Evolutionary conservation across 345 rosid species (phyloP).

Genomic region (Hibiscus trionum): DNA sequence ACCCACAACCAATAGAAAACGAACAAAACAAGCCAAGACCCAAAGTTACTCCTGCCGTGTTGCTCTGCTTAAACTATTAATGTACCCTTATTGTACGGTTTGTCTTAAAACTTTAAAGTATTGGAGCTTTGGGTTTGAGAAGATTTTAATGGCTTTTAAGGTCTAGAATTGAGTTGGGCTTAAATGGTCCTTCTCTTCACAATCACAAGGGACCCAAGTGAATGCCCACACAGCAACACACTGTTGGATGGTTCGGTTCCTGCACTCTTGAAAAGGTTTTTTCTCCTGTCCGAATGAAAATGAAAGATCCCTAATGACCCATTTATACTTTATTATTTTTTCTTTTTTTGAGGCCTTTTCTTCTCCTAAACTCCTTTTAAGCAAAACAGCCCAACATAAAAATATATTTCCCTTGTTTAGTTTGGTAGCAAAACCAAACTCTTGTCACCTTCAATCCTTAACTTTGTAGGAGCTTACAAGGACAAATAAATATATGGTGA

Average conservation of each 20-base stretch:
- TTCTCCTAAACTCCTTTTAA: neutral
- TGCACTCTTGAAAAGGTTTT: neutral
- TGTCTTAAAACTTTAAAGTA: neutral
- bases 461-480: neutral
- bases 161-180: conserved; percentile 2
- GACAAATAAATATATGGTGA: neutral
- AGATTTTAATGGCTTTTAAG: neutral
- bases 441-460: neutral
- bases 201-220: neutral
- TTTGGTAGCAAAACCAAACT: neutral
- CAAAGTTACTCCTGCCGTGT: neutral
- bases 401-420: neutral
- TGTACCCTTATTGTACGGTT: neutral
- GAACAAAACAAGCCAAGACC: neutral
- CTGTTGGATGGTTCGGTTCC: neutral
- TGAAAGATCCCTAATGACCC: conserved; percentile 3
- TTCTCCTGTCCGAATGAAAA: neutral
- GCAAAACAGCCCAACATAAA: neutral
- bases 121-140: neutral
- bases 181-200: neutral
- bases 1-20: neutral
- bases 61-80: neutral
- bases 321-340: neutral
- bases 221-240: neutral
- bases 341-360: neutral